Evolutionary conservation across 1,139 yeast species (phyloP).

Genomic region (Lizanozyma gosingica): DNA sequence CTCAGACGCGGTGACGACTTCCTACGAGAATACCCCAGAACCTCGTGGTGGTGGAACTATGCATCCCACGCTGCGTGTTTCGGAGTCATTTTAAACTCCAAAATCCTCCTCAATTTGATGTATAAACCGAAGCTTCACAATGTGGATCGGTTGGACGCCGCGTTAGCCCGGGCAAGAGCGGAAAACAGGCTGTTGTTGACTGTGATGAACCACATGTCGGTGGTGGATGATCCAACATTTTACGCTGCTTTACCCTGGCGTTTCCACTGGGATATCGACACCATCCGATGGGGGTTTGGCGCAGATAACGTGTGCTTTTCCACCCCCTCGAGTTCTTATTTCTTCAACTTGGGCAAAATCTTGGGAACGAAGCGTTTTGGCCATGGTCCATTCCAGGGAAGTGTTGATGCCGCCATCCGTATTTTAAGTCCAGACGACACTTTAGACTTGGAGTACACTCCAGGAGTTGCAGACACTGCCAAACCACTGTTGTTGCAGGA

Average conservation of each 20-base stretch:
- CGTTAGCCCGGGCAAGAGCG: conserved; percentile 47
- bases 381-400: conserved; percentile 84
- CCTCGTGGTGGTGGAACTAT: conserved; percentile 50
- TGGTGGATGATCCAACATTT: conserved; percentile 84
- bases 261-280: conserved; percentile 52
- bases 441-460: conserved; percentile 41
- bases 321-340: conserved; percentile 40
- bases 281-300: conserved; percentile 89
- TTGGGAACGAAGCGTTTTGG: conserved; percentile 84
- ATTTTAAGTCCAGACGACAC: conserved; percentile 76
- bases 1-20: conserved; percentile 69
- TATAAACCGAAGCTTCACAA: conserved; percentile 59
- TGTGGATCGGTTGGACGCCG: conserved; percentile 54
- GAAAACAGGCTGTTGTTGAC: conserved; percentile 75
- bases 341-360: conserved; percentile 83
- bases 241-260: conserved; percentile 83
- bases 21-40: conserved; percentile 52
- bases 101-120: conserved; percentile 47
- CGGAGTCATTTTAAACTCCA: conserved; percentile 57
- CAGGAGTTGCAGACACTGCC: conserved; percentile 20
- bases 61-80: conserved; percentile 65
- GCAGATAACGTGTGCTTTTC: conserved; percentile 88
- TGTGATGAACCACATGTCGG: conserved; percentile 94
- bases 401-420: conserved; percentile 82
- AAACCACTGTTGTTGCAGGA: conserved; percentile 15